Evolutionary conservation across 2,329 filamentous ascomycete species (phyloP).

Genomic region (Aspergillus viridinutans): DNA sequence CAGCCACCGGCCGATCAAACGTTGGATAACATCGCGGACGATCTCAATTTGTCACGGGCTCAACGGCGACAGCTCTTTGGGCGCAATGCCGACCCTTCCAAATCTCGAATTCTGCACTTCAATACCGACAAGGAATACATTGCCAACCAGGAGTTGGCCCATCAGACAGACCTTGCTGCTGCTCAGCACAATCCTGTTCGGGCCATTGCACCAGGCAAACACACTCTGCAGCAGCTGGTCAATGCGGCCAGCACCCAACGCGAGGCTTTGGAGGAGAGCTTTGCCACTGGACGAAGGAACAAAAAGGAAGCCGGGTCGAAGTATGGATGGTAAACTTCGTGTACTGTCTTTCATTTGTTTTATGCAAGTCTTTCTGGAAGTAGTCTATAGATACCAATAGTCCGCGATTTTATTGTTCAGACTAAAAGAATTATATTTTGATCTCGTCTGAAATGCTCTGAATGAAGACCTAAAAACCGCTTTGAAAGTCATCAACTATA

Average conservation of each 20-base stretch:
- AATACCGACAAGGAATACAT: conserved; percentile 84
- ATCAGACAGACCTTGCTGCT: conserved; percentile 43
- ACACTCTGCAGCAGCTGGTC: conserved; percentile 82
- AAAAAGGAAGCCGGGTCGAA: conserved; percentile 74
- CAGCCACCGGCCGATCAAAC: conserved; percentile 42
- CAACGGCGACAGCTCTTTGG: conserved; percentile 83
- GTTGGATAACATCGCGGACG: conserved; percentile 66
- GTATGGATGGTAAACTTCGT: conserved; percentile 67
- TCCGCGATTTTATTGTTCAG: neutral
- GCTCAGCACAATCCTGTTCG: conserved; percentile 76
- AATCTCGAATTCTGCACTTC: conserved; percentile 73
- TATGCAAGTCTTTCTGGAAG: neutral
- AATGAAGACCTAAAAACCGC: neutral
- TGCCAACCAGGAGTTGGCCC: conserved; percentile 77
- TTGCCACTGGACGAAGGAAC: conserved; percentile 74
- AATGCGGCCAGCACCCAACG: conserved; percentile 76
- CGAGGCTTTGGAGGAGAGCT: conserved; percentile 87
- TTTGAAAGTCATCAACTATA: neutral
- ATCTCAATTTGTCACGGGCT: conserved; percentile 72
- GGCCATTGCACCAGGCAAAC: conserved; percentile 79
- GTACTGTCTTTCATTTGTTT: neutral
- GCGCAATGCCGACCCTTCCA: conserved; percentile 50
- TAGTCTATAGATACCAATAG: conserved; percentile 10
- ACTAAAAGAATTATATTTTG: neutral
- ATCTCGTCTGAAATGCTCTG: neutral